Evolutionary conservation across 306 rosid species (phyloP), one percentile per base, ranked within the genome.

Genomic region (Rosa rugosa): DNA sequence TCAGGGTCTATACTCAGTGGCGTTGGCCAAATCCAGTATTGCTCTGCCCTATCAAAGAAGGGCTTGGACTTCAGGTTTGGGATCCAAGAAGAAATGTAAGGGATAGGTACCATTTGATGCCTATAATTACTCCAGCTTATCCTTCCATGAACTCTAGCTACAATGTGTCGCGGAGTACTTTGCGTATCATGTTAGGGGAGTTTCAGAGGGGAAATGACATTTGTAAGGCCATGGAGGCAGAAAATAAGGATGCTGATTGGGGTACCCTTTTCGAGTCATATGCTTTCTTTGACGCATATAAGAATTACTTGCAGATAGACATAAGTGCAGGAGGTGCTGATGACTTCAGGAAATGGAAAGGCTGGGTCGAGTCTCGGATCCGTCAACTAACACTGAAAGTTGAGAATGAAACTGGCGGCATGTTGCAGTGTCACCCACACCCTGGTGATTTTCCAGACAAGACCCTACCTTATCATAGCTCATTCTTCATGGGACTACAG

Each of bases 91-190:
- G 90, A 83, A 85, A 95, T 84, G 89, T 88, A 0, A 91, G 80
- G 78, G 99, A 95, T 69, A 80, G 86, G 78, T 92, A 1, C 79
- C 98, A 95, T 83, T 83, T 87, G 76, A 95, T 95, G 99, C 99
- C 99, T 68, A 95, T 92, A 70, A 95, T 95, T 60, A 95, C 98
- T 85, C 99, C 99, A 7, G 98, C 98, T 85, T 95, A 91, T 90
- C 98, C 99, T 79, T 88, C 85, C 77, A 95, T 95, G 99, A 95
- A 95, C 84, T 95, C 99, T 67, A 95, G 97, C 88, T 92, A 95
- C 89, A 95, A 92, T 72, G 98, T 95, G 69, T 92, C 98, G 6
- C 41, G 83, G 14, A 95, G 97, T 90, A 95, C 98, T 42, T 69
- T 95, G 88, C 91, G 90, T 64, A 88, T 95, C 75, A 90, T 92